A percentile compares a stretch with the other conserved stretches of the same genome.
These are phyloP conservation scores for Malassezia arunalokei DNA, from an alignment of 1,284 basidiomycete species.

Conservation along the genomic window DNA sequence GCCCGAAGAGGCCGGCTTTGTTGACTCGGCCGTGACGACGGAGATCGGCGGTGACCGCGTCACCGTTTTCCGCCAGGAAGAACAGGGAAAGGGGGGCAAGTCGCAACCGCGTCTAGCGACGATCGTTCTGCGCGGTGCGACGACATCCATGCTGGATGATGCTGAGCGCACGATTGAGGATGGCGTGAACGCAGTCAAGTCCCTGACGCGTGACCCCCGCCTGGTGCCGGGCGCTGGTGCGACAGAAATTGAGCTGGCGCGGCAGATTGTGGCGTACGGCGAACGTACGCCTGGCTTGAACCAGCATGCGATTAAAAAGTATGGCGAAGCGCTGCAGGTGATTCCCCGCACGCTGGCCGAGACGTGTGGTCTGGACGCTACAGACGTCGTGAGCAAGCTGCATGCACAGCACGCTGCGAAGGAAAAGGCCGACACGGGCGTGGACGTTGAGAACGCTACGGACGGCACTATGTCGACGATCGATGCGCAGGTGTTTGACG, in stretches of 20 bases:
- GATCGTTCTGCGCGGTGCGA: conserved; percentile 58
- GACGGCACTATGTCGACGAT: conserved; percentile 33
- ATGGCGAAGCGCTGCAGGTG: conserved; percentile 79
- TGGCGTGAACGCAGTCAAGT: conserved; percentile 91
- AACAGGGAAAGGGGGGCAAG: conserved; percentile 39
- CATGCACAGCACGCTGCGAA: conserved; percentile 72
- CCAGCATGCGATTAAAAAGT: conserved; percentile 87
- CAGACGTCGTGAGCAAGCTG: conserved; percentile 73
- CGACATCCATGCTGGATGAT: conserved; percentile 85
- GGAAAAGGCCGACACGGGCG: conserved; percentile 57
- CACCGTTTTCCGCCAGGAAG: conserved; percentile 76
- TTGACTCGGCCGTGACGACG: conserved; percentile 86
- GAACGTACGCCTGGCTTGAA: conserved; percentile 76
- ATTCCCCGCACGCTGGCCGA: conserved; percentile 86
- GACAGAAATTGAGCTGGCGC: conserved; percentile 78
- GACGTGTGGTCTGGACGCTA: conserved; percentile 88
- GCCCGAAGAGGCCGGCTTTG: conserved; percentile 83
- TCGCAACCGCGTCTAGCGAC: conserved; percentile 42
- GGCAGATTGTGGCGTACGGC: conserved; percentile 71
- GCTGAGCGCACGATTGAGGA: conserved; percentile 92
- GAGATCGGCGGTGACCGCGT: conserved; percentile 97
- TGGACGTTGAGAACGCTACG: conserved; percentile 63
- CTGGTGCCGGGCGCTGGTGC: conserved; percentile 91
- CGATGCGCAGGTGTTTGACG: conserved; percentile 51
- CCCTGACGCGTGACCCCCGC: conserved; percentile 74